phyloP scores from a whole-genome alignment of 306 rosid genomes.

The Notholithocarpus densiflorus region DNA sequence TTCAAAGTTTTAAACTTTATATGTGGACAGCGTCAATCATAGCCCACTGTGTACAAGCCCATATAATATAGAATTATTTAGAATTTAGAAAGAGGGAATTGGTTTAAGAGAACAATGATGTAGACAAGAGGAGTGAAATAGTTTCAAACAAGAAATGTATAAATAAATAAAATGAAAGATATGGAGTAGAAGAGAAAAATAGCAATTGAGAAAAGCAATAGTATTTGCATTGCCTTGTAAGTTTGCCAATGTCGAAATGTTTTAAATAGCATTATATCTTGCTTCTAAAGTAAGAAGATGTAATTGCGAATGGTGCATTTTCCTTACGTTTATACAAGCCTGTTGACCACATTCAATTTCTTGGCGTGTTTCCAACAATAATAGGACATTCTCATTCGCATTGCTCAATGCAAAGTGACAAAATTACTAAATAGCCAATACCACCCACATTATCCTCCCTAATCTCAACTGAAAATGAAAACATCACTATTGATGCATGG shows the following conservation, averaged over 20 bases:
- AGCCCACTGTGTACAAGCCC: not conserved
- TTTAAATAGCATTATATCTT: not conserved
- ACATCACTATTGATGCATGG: no score
- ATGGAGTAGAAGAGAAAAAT: no score
- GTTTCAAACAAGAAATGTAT: not conserved
- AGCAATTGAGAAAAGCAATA: no score
- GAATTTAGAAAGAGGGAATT: not conserved
- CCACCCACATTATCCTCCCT: not conserved
- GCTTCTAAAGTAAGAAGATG: not conserved
- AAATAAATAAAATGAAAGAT: not conserved
- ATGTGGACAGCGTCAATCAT: no score
- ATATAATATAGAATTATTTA: not conserved
- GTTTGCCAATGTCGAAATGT: conserved; percentile 5
- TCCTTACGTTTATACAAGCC: not conserved
- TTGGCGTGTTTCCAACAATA: conserved; percentile 27
- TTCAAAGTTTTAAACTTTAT: no score
- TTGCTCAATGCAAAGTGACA: not conserved
- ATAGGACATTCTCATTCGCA: not conserved
- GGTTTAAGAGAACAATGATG: not conserved
- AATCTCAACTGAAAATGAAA: no score
- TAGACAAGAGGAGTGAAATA: not conserved
- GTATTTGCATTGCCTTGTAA: conserved; percentile 23
- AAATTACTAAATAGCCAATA: not conserved
- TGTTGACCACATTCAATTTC: not conserved
- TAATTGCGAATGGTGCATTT: not conserved